A percentile compares a stretch with the other conserved stretches of the same genome.
Evolutionary conservation across 495 filamentous ascomycete species (phyloP).

Genomic region (Podospora didyma): DNA sequence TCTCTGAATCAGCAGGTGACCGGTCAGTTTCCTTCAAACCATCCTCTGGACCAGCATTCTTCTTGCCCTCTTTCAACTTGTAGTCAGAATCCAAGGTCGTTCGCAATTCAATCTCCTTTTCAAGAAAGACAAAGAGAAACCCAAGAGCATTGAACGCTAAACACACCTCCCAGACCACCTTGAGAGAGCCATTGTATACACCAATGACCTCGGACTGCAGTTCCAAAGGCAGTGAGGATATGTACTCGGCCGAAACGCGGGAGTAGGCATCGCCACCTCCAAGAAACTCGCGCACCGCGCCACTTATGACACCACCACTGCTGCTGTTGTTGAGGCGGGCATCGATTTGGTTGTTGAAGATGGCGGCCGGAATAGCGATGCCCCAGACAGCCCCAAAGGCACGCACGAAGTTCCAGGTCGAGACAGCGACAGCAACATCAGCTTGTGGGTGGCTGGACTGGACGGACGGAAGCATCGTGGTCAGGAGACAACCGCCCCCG

Average conservation of each 20-base stretch:
- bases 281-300: constrained; percentile 11
- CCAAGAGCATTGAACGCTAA: constrained; percentile 19
- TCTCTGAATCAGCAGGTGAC: too few relatives aligned
- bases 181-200: not conserved
- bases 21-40: too few relatives aligned
- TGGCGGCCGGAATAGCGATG: constrained; percentile 40
- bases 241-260: constrained; percentile 20
- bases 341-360: constrained; percentile 44
- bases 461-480: constrained; percentile 32
- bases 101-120: constrained; percentile 20
- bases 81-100: constrained; percentile 23
- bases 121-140: constrained; percentile 21
- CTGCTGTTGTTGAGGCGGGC: not conserved
- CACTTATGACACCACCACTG: constrained; percentile 12
- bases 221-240: constrained; percentile 11
- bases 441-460: constrained; percentile 33
- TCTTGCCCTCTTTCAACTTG: constrained; percentile 8
- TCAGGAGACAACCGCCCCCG: constrained; percentile 30
- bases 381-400: constrained; percentile 49
- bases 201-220: not conserved
- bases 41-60: not conserved
- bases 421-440: constrained; percentile 38
- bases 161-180: constrained; percentile 19
- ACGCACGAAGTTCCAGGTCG: constrained; percentile 42
- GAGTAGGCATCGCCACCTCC: constrained; percentile 20